Base-by-base conservation (phyloP, 2,329 filamentous ascomycete species). In the Cadophora luteo-olivacea region DNA sequence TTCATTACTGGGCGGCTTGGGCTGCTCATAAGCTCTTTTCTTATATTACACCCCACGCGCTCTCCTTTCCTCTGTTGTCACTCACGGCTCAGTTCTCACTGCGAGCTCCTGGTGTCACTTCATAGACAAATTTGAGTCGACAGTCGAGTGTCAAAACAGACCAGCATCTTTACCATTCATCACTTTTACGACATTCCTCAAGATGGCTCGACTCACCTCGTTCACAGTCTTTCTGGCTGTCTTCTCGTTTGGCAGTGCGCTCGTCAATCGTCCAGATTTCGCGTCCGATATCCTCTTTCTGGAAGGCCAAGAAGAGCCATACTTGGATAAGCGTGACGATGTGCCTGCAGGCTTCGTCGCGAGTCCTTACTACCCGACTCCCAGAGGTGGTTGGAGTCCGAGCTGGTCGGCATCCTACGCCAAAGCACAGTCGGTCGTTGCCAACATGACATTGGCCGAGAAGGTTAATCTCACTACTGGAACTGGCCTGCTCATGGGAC, bases 391-490 rank as follows among this genome's bases (percentile, higher is more conserved):
- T 89, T 78, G 77, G 76, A 66, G 73, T 24, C 62, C 71, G 2
- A 72, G 64, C 25, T 95, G 92, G 92, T 82, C 82, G 25, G 86
- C 86, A 22, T 90, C 91, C 73, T 95, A 94, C 76, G 81, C 81
- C 64, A 93, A 91, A 75, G 92, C 92, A 0, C 84, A 88, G 67
- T 79, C 82, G 3, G 79, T 94, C 16, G 92, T 95, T 19, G 86
- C 87, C 64, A 86, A 88, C 60, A 92, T 95, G 91, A 94, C 91
- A 0, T 79, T 95, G 66, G 91, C 91, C 1, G 92, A 94, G 78
- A 95, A 94, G 81, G 89, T 91, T 3, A 94, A 94, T 76, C 84
- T 94, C 63, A 93, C 91, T 0, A 86, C 87, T 1, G 92, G 92
- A 3, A 90, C 86, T 0, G 91, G 91, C 0, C 84, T 90, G 52